Percentiles rank a stretch among this genome's conserved stretches.
These are phyloP conservation scores for Cladophialophora carrionii DNA, from an alignment of 2,329 filamentous ascomycete species.

Conservation along the genomic window DNA sequence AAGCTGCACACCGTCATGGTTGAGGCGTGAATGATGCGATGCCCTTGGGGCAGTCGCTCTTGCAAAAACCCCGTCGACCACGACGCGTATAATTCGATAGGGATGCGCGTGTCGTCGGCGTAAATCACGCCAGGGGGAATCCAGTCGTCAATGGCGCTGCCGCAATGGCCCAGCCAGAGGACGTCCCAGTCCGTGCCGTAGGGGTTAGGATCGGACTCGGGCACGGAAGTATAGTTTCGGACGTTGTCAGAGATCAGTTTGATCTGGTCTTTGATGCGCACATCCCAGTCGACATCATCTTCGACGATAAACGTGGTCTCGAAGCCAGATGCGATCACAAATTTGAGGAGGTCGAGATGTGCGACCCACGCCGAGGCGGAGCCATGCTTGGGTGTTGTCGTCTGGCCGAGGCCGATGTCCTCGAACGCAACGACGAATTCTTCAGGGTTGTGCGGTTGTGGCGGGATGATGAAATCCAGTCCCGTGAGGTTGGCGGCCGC, in stretches of 20 bases:
- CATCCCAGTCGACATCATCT: conserved; percentile 54
- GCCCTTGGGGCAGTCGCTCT: conserved; percentile 4
- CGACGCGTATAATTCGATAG: background rate
- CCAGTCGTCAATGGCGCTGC: conserved; percentile 27
- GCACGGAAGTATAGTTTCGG: conserved; percentile 9
- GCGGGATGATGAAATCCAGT: conserved; percentile 43
- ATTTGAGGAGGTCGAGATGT: conserved; percentile 45
- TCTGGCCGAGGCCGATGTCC: conserved; percentile 31
- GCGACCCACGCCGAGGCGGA: conserved; percentile 44
- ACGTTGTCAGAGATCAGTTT: conserved; percentile 23
- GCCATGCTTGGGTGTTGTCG: conserved; percentile 19
- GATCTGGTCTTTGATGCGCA: conserved; percentile 39
- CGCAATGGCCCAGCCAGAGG: conserved; percentile 57
- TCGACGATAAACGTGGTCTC: conserved; percentile 51
- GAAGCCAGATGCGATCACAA: conserved; percentile 44
- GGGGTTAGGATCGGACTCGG: conserved; percentile 32
- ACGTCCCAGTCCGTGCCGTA: conserved; percentile 58
- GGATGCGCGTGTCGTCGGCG: conserved; percentile 11
- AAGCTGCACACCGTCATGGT: conserved; percentile 43
- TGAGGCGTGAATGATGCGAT: conserved; percentile 11
- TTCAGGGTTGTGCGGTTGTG: conserved; percentile 41
- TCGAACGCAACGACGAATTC: conserved; percentile 40
- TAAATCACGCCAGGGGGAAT: background rate
- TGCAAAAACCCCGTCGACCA: conserved; percentile 7
- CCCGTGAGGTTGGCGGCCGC: conserved; percentile 44